phyloP scores from a whole-genome alignment of 31 red algal species.

The Endocladia muricata region DNA sequence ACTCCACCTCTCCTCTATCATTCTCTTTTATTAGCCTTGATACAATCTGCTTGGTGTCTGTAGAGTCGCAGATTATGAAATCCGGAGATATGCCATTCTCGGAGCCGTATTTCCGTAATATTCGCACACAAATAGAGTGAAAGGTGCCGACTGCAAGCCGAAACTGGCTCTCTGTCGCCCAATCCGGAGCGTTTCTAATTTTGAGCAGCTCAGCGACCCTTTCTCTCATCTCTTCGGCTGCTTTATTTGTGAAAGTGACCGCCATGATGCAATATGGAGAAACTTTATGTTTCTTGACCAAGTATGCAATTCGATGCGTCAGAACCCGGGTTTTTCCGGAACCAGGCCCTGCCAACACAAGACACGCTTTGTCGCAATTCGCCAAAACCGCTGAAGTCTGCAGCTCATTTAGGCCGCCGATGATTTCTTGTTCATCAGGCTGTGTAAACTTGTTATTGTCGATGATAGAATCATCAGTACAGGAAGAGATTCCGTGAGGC shows the following conservation, averaged over 20 bases:
- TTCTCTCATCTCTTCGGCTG: constrained; percentile 80
- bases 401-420: constrained; percentile 47
- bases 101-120: constrained; percentile 64
- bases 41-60: constrained; percentile 52
- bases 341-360: constrained; percentile 86
- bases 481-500: not conserved
- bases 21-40: constrained; percentile 22
- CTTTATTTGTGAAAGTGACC: constrained; percentile 93
- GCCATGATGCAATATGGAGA: constrained; percentile 61
- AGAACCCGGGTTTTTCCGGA: constrained; percentile 93
- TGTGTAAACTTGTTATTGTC: not conserved
- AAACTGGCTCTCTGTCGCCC: not conserved
- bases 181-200: not conserved
- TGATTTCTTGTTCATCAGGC: not conserved
- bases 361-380: constrained; percentile 31
- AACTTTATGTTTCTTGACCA: constrained; percentile 29
- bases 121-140: constrained; percentile 57
- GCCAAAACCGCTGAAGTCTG: constrained; percentile 74
- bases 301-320: constrained; percentile 76
- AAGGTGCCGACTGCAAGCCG: constrained; percentile 69
- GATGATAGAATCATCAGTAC: too few relatives aligned
- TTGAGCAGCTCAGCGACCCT: constrained; percentile 45
- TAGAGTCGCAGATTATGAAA: constrained; percentile 53
- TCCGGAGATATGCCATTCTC: constrained; percentile 42
- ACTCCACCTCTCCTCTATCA: not conserved